These are phyloP conservation scores for Eustoma russellianum DNA, from an alignment of 257 asterid genomes.

Conservation along the genomic window DNA sequence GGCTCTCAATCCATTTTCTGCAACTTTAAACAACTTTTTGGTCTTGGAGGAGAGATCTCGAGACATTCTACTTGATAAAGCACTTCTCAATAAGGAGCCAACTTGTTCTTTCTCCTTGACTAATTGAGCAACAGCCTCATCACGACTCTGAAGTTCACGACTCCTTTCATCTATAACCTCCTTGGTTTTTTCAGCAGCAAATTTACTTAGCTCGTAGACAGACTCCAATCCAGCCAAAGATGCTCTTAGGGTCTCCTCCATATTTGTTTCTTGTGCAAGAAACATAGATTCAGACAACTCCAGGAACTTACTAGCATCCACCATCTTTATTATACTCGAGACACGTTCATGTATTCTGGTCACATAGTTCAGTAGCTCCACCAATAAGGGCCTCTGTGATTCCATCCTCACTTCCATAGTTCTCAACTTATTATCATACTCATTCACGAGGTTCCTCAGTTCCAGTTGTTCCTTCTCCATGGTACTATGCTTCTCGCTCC, in stretches of 20 bases:
- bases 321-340: conserved; percentile 60
- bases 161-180: conserved; percentile 60
- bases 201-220: conserved; percentile 61
- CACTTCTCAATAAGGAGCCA: conserved; percentile 78
- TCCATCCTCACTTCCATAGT: conserved; percentile 37
- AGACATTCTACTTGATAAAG: conserved; percentile 66
- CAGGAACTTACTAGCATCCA: conserved; percentile 57
- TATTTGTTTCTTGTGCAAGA: conserved; percentile 75
- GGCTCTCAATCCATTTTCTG: conserved; percentile 79
- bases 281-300: conserved; percentile 83
- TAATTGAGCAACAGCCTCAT: conserved; percentile 61
- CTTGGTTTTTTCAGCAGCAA: conserved; percentile 56
- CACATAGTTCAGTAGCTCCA: conserved; percentile 67
- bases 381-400: conserved; percentile 51
- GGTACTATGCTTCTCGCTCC: conserved; percentile 31
- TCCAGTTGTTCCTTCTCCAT: conserved; percentile 50
- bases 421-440: conserved; percentile 33
- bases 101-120: conserved; percentile 87
- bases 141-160: conserved; percentile 42
- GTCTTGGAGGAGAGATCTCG: conserved; percentile 72
- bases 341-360: conserved; percentile 57
- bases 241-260: conserved; percentile 82
- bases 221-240: conserved; percentile 90
- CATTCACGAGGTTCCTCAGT: conserved; percentile 41
- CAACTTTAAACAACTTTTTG: conserved; percentile 75